Base-by-base conservation (phyloP, 257 asterid species). In the Oldenlandia corymbosa region DNA sequence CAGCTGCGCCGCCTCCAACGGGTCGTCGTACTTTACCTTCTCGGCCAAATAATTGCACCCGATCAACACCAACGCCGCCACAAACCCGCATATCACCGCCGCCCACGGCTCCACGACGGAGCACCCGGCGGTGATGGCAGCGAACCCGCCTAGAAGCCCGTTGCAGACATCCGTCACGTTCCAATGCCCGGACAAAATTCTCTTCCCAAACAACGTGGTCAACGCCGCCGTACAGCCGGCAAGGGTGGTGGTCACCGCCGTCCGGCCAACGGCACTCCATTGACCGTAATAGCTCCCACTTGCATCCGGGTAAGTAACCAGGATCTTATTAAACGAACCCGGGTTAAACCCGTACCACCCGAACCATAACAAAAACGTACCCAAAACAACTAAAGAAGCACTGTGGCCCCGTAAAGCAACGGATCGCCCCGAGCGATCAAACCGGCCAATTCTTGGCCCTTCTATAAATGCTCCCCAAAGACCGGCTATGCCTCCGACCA, bases 61-160 rank as follows among this genome's bases (percentile, higher is more conserved):
- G 1, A 91, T 88, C 69, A 91, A 32, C 24, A 91, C 97, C 65
- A 81, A 31, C 28, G 97, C 87, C 36, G 97, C 95, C 42, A 91
- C 91, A 60, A 91, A 85, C 0, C 97, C 97, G 69, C 97, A 90
- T 3, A 88, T 73, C 5, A 88, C 68, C 24, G 97, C 97, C 7
- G 96, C 96, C 97, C 97, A 91, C 9, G 97, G 97, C 71, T 91
- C 95, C 42, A 91, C 97, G 12, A 91, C 97, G 3, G 97, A 88
- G 67, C 97, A 91, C 2, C 97, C 96, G 2, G 85, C 76, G 0
- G 97, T 91, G 70, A 91, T 91, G 9, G 97, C 97, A 0, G 97
- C 97, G 64, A 91, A 88, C 7, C 97, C 97, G 18, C 97, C 97
- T 17, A 91, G 27, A 0, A 91, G 62, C 36, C 97, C 97, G 77